Base-by-base conservation (phyloP, 805 yeast species). In the Schwanniomyces yamadae region DNA sequence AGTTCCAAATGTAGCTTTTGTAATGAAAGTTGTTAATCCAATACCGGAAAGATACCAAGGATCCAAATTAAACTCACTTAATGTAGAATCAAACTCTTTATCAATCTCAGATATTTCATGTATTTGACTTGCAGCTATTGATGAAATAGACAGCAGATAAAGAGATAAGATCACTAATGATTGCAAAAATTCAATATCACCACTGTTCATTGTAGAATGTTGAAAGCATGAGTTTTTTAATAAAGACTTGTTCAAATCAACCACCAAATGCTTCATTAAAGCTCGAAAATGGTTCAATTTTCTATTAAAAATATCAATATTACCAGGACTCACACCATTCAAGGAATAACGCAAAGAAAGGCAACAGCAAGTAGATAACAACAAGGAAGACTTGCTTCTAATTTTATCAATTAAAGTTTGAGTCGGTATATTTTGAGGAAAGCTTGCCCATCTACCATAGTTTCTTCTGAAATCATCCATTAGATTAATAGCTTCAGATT, bases 371-470 rank as follows among this genome's bases (percentile, higher is more conserved):
- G 80, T 70, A 1, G 87, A 80, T 11, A 84, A 57, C n/a, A 85
- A 61, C 24, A 85, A 60, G 1, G 90, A 78, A 14, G 85, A 78
- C 24, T 70, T 66, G 16, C 50, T 40, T 25, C 78, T 54, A 27
- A 84, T 66, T 22, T 72, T 55, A 4, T 65, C 70, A 7, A 82
- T 61, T 15, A 84, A 60, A 23, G 61, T 63, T 13, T 62, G 71
- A 0, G 81, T 69, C 4, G 78, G 52, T 23, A 73, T 50, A 10
- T 62, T 63, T 20, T 72, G 71, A 0, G 90, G 88, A 33, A 84
- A 77, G 36, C 84, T 77, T 3, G 83, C 78, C 95, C 95, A 85
- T 20, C 87, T 69, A 4, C 89, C 87, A 50, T 80, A 84, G 48
- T 82, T 71, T 32, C 78, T 75, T 28, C 83, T 63, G 52, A 84